These are phyloP conservation scores for Tetradesmus lagerheimii DNA, from an alignment of 139 green algal genomes.

Conservation along the genomic window DNA sequence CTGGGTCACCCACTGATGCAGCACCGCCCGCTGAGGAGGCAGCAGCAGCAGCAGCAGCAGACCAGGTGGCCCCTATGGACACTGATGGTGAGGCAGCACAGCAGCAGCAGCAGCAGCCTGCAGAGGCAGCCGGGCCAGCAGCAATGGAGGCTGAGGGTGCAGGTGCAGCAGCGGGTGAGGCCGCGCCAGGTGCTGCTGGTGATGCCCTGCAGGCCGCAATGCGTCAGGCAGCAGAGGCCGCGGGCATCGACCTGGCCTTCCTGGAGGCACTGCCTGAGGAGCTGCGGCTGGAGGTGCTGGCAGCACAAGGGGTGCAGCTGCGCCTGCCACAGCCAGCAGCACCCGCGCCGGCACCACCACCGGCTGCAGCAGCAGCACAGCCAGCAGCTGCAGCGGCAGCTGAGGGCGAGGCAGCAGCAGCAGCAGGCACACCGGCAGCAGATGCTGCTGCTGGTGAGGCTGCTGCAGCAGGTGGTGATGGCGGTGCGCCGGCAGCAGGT, in stretches of 20 bases:
- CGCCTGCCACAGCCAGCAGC: conserved; percentile 16
- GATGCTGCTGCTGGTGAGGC: neutral
- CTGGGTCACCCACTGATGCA: neutral
- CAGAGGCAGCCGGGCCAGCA: neutral
- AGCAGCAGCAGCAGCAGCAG: neutral
- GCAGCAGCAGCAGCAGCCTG: conserved; percentile 19
- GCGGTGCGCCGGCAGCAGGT: neutral
- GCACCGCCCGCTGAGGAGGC: neutral
- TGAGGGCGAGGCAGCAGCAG: conserved; percentile 5
- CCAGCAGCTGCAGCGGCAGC: neutral
- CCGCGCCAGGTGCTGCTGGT: neutral
- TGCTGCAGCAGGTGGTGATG: neutral
- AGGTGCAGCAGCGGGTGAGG: neutral
- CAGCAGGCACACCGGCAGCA: neutral
- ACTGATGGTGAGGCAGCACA: neutral
- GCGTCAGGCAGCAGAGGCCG: conserved; percentile 45
- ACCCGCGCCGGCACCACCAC: neutral
- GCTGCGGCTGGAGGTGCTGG: conserved; percentile 74
- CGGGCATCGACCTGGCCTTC: conserved; percentile 85
- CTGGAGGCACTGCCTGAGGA: conserved; percentile 82
- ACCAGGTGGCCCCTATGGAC: neutral
- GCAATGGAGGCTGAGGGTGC: conserved; percentile 9
- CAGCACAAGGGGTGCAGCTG: conserved; percentile 66
- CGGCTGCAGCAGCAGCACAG: neutral
- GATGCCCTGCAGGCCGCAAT: conserved; percentile 42